Conservation (phyloP, 176 grass and related monocot species). For the Eremochloa ophiuroides region DNA sequence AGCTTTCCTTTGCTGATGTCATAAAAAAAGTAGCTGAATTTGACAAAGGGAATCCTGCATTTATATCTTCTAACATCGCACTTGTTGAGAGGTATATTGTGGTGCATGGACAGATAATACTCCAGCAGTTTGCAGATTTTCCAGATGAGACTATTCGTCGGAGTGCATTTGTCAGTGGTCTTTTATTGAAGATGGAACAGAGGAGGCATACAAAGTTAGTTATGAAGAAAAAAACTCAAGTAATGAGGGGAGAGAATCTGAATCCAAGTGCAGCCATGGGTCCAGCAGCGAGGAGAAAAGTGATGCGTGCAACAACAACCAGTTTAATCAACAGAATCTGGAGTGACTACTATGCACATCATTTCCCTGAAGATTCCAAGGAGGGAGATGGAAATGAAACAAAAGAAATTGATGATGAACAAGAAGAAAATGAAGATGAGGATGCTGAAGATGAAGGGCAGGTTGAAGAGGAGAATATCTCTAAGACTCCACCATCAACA, state of each 20-base stretch:
- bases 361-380: slow-evolving; percentile 78
- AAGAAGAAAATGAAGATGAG: slow-evolving; percentile 70
- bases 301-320: slow-evolving; percentile 93
- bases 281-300: slow-evolving; percentile 63
- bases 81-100: slow-evolving; percentile 88
- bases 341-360: slow-evolving; percentile 80
- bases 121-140: slow-evolving; percentile 96
- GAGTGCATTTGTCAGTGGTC: slow-evolving; percentile 81
- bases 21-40: slow-evolving; percentile 82
- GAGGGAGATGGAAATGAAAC: slow-evolving; percentile 51
- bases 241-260: slow-evolving; percentile 66
- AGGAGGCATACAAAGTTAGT: slow-evolving; percentile 77
- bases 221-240: slow-evolving; percentile 79
- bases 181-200: slow-evolving; percentile 79
- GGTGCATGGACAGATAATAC: slow-evolving; percentile 91
- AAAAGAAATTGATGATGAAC: slow-evolving; percentile 76
- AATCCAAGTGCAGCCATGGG: slow-evolving; percentile 84
- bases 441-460: slow-evolving; percentile 58
- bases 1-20: slow-evolving; percentile 81
- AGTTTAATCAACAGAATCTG: slow-evolving; percentile 79
- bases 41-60: slow-evolving; percentile 54
- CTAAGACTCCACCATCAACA: slow-evolving; percentile 34
- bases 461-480: slow-evolving; percentile 33
- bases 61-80: slow-evolving; percentile 59
- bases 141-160: slow-evolving; percentile 84